Evolutionary conservation across 768 basidiomycete species (phyloP), one percentile per base, ranked within the genome.

Genomic region (Nidula microcarpa): DNA sequence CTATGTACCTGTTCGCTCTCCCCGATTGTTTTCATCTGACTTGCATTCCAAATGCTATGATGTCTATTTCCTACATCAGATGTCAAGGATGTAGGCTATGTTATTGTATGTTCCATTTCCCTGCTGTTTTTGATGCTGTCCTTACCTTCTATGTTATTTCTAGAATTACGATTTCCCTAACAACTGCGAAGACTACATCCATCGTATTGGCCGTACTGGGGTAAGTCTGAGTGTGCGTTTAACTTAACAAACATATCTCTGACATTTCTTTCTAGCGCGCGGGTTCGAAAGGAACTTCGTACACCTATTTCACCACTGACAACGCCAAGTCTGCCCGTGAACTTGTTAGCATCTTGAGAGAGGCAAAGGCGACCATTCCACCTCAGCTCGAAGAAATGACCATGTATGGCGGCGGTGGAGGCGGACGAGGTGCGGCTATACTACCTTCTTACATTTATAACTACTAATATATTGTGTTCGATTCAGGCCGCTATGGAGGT

Each of bases 61-160:
- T 23, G 23, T 23, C 4, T n/a, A n/a, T 23, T 23, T 23, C 23
- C 23, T 23, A 23, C 23, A 23, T 23, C 23, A 97, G 96, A 97
- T 79, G 95, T 98, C 74, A 98, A 98, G 88, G 95, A 98, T 75
- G 94, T 98, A 61, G 89, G 91, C 62, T 98, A 94, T 73, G 94
- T 98, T 58, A 93, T 98, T 62, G 92, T 94, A 62, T 68, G 91
- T 82, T 11, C 57, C 47, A 36, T 14, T 48, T 57, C 36, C 7
- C 37, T 43, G 49, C 47, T 30, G 36, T 48, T 35, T 51, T 35
- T 4, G 16, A 11, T 41, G 2, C 11, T 16, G 4, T 41, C 39
- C 39, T 41, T 5, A 23, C 23, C 2, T 23, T 23, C 23, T 23
- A 1, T 23, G 4, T 23, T 23, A 23, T n/a, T 43, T 49, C 2